These are phyloP conservation scores for Aspergillus calidoustus DNA, from an alignment of 2,329 filamentous ascomycete species.

Conservation along the genomic window DNA sequence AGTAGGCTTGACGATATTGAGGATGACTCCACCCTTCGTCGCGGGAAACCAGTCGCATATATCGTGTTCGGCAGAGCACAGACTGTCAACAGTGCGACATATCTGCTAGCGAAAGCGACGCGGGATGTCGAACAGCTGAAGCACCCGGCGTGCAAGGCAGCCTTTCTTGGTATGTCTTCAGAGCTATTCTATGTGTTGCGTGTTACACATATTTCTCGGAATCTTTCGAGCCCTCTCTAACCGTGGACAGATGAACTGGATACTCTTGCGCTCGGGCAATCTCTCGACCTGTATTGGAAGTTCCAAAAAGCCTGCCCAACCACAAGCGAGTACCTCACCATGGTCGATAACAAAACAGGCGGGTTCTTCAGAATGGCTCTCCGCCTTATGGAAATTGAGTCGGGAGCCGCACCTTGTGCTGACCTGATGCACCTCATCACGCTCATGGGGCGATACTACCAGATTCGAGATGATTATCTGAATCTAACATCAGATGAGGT, in stretches of 20 bases:
- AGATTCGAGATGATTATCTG: slow-evolving; percentile 37
- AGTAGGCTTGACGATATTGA: slow-evolving; percentile 50
- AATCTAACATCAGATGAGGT: slow-evolving; percentile 30
- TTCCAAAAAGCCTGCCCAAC: slow-evolving; percentile 24
- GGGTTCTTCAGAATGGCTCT: slow-evolving; percentile 27
- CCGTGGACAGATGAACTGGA: slow-evolving; percentile 10
- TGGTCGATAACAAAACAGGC: slow-evolving; percentile 35
- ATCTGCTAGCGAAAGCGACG: slow-evolving; percentile 40
- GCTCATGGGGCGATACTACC: slow-evolving; percentile 29
- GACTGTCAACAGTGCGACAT: slow-evolving; percentile 53
- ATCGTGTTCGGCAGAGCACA: slow-evolving; percentile 49
- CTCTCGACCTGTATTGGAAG: slow-evolving; percentile 29
- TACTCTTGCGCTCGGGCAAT: slow-evolving; percentile 24
- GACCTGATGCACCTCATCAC: slow-evolving; percentile 17
- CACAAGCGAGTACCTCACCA: slow-evolving; percentile 28
- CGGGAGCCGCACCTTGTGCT: not conserved
- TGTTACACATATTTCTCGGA: no score
- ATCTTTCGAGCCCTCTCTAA: not conserved
- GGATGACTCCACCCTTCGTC: slow-evolving; percentile 47
- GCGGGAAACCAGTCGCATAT: slow-evolving; percentile 50
- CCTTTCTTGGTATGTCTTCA: not conserved
- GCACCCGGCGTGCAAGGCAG: not conserved
- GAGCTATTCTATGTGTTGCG: no score
- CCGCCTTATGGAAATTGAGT: slow-evolving; percentile 21
- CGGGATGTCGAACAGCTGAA: not conserved